Conservation (phyloP, 2,329 filamentous ascomycete species). For the Diaporthe helianthi region DNA sequence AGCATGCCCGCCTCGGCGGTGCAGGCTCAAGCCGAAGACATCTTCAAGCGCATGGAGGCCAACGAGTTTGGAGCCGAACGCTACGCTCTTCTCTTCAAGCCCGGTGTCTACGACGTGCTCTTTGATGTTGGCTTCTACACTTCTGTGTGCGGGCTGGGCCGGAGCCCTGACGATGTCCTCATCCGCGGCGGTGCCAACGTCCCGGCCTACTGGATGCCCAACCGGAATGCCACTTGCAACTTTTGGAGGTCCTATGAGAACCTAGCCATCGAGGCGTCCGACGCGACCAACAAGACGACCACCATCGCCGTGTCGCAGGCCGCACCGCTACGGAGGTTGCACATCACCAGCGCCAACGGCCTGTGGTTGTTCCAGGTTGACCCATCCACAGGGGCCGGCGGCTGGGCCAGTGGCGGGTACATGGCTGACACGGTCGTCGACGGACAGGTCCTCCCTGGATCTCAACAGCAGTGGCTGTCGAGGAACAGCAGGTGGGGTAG, state of each 20-base stretch:
- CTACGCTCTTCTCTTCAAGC: constrained; percentile 44
- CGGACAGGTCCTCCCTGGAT: constrained; percentile 42
- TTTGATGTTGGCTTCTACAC: constrained; percentile 46
- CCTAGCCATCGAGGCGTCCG: constrained; percentile 43
- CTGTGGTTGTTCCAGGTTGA: constrained; percentile 46
- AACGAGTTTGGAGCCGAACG: constrained; percentile 44
- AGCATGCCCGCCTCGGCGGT: constrained; percentile 42
- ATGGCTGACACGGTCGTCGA: constrained; percentile 45
- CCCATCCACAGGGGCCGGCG: constrained; percentile 41
- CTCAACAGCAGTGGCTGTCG: constrained; percentile 46
- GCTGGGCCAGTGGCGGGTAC: constrained; percentile 45
- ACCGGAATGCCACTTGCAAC: constrained; percentile 45
- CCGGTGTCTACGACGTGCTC: constrained; percentile 42
- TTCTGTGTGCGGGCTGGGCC: constrained; percentile 43
- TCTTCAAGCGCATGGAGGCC: constrained; percentile 45
- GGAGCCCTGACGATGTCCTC: constrained; percentile 42
- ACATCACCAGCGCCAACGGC: constrained; percentile 42
- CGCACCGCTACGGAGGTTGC: constrained; percentile 43
- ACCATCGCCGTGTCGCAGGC: constrained; percentile 46
- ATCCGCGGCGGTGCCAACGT: constrained; percentile 45
- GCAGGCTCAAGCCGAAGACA: constrained; percentile 40
- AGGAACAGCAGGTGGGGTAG: constrained; percentile 44
- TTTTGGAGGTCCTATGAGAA: constrained; percentile 46
- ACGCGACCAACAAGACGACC: constrained; percentile 43
- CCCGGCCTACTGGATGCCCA: constrained; percentile 46